Conservation (phyloP, 192 early-diverging fungal genomes). For the Umbelopsis isabellina region DNA sequence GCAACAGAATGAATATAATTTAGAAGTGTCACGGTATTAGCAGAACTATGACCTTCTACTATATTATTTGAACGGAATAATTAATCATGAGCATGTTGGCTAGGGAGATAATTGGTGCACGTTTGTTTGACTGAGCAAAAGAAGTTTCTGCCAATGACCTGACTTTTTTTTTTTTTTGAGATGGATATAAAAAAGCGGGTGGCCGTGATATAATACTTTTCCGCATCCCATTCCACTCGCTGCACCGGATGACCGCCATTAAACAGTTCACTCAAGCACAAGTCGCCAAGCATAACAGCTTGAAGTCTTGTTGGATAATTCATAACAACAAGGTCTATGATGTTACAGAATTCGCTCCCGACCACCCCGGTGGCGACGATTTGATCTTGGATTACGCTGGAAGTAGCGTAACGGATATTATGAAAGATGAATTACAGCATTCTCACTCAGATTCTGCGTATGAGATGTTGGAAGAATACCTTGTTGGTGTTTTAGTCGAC, state of each 20-base stretch:
- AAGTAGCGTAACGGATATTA: conserved; percentile 75
- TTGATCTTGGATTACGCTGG: conserved; percentile 87
- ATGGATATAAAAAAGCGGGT: not conserved
- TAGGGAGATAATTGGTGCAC: not conserved
- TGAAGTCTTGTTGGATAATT: conserved; percentile 80
- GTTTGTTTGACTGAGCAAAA: conserved; percentile 1
- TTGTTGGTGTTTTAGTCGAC: conserved; percentile 61
- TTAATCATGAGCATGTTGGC: not conserved
- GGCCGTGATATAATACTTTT: not conserved
- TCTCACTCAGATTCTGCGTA: conserved; percentile 84
- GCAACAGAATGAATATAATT: no score
- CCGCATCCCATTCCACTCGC: not conserved
- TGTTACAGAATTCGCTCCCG: conserved; percentile 82
- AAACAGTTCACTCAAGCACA: conserved; percentile 54
- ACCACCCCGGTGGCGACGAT: conserved; percentile 95
- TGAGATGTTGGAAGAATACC: conserved; percentile 83
- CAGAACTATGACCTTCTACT: no score
- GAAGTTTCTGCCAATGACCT: not conserved
- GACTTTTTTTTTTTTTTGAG: conserved; percentile 3
- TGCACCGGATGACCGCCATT: not conserved
- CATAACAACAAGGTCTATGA: conserved; percentile 85
- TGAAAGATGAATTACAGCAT: conserved; percentile 80
- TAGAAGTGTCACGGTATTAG: no score
- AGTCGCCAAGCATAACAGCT: conserved; percentile 73
- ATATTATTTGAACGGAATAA: no score